A percentile compares a stretch with the other conserved stretches of the same genome.
phyloP scores from a whole-genome alignment of 495 filamentous ascomycete species.

The Thermothielavioides terrestris region DNA sequence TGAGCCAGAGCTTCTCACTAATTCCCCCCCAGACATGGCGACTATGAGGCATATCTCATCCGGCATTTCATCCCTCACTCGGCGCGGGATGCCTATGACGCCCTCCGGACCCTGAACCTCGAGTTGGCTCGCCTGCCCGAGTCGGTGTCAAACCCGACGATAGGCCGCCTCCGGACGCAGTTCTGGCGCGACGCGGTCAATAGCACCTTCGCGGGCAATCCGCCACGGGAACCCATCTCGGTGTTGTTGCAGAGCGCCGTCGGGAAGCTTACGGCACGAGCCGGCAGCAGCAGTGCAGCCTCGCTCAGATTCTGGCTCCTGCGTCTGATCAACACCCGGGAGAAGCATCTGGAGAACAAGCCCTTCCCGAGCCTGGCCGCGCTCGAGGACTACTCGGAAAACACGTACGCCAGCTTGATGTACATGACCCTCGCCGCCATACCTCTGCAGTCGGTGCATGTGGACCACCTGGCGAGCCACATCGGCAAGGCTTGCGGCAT shows the following conservation, averaged over 20 bases:
- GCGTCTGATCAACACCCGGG: slow-evolving; percentile 67
- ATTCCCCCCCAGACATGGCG: slow-evolving; percentile 35
- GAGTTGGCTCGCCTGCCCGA: slow-evolving; percentile 84
- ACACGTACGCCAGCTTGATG: slow-evolving; percentile 86
- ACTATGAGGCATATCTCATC: slow-evolving; percentile 80
- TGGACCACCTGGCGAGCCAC: slow-evolving; percentile 88
- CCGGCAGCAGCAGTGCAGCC: slow-evolving; percentile 40
- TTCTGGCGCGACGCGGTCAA: slow-evolving; percentile 86
- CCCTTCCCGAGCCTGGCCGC: slow-evolving; percentile 66
- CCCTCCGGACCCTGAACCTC: slow-evolving; percentile 86
- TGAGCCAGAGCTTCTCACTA: not conserved
- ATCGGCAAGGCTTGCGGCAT: slow-evolving; percentile 92
- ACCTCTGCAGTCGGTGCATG: slow-evolving; percentile 67
- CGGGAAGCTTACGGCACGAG: slow-evolving; percentile 45
- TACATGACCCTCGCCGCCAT: slow-evolving; percentile 77
- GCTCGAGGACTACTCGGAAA: slow-evolving; percentile 83
- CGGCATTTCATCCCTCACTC: slow-evolving; percentile 68
- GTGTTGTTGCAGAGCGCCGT: slow-evolving; percentile 68
- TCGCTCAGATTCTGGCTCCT: slow-evolving; percentile 76
- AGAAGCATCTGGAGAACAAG: slow-evolving; percentile 73
- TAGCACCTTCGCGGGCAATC: slow-evolving; percentile 58
- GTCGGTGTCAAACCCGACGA: slow-evolving; percentile 67
- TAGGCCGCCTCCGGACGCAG: slow-evolving; percentile 80
- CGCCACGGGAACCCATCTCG: slow-evolving; percentile 86
- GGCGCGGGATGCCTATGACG: slow-evolving; percentile 72